These are phyloP conservation scores for Carallia brachiata DNA, from an alignment of 345 rosid genomes.

Conservation along the genomic window DNA sequence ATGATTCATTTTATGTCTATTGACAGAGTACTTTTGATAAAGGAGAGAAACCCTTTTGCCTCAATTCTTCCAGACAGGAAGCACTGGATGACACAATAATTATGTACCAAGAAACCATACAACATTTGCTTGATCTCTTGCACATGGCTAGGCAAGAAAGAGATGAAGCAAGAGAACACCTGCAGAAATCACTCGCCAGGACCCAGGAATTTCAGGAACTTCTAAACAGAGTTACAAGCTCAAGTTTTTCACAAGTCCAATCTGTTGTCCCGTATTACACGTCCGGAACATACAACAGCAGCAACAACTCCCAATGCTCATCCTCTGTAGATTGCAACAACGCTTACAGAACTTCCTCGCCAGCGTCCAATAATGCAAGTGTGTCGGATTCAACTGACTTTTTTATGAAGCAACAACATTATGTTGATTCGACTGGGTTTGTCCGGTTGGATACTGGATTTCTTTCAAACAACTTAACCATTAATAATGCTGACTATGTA, in stretches of 20 bases:
- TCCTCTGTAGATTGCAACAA: not conserved
- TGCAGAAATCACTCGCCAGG: not conserved
- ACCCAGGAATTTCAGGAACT: not conserved
- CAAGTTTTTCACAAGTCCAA: not conserved
- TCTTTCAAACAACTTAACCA: not conserved
- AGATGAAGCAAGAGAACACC: conserved; percentile 2
- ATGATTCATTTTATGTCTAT: too few relatives aligned
- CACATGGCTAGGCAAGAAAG: not conserved
- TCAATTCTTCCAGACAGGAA: not conserved
- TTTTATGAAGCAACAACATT: too few relatives aligned
- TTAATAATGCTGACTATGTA: not conserved
- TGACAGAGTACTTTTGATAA: not conserved
- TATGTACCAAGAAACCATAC: not conserved
- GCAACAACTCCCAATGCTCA: not conserved
- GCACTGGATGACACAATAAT: not conserved
- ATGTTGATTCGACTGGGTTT: not conserved
- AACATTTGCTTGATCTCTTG: not conserved
- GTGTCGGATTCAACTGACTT: not conserved
- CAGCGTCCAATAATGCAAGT: not conserved
- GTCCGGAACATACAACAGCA: too few relatives aligned
- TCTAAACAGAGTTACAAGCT: not conserved
- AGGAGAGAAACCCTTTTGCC: too few relatives aligned
- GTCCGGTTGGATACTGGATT: not conserved
- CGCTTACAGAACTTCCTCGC: not conserved
- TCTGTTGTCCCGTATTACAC: not conserved